Conservation (phyloP, 352 stramenopile species). For the Phytophthora foliorum region DNA sequence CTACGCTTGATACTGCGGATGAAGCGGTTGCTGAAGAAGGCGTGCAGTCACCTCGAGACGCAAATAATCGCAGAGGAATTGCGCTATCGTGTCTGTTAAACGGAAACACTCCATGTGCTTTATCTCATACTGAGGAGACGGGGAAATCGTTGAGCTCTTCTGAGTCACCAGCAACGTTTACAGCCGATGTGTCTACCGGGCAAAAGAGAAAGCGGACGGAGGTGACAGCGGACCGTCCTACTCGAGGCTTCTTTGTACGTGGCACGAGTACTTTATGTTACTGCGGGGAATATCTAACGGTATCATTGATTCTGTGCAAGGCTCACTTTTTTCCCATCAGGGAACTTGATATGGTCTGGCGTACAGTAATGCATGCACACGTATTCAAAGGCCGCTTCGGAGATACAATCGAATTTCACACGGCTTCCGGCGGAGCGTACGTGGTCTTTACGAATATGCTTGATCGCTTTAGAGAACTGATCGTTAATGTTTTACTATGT, state of each 20-base stretch:
- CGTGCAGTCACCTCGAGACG: constrained; percentile 6
- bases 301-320: constrained; percentile 20
- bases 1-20: not conserved
- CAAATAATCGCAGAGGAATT: constrained; percentile 5
- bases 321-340: constrained; percentile 66
- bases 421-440: constrained; percentile 58
- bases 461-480: not conserved
- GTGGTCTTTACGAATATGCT: constrained; percentile 14
- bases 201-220: constrained; percentile 46
- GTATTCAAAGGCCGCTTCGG: constrained; percentile 69
- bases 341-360: constrained; percentile 71
- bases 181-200: constrained; percentile 5
- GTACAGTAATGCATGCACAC: constrained; percentile 69
- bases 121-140: constrained; percentile 3
- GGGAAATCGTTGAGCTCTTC: constrained; percentile 28
- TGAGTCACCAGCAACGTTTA: constrained; percentile 22
- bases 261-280: not conserved
- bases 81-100: constrained; percentile 44
- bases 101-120: constrained; percentile 24
- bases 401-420: constrained; percentile 74
- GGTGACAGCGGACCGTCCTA: not conserved
- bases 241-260: constrained; percentile 50
- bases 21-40: not conserved
- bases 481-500: constrained; percentile 1
- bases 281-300: not conserved